Base-by-base conservation (phyloP, 2,329 filamentous ascomycete species). In the Fusarium ramigenum region DNA sequence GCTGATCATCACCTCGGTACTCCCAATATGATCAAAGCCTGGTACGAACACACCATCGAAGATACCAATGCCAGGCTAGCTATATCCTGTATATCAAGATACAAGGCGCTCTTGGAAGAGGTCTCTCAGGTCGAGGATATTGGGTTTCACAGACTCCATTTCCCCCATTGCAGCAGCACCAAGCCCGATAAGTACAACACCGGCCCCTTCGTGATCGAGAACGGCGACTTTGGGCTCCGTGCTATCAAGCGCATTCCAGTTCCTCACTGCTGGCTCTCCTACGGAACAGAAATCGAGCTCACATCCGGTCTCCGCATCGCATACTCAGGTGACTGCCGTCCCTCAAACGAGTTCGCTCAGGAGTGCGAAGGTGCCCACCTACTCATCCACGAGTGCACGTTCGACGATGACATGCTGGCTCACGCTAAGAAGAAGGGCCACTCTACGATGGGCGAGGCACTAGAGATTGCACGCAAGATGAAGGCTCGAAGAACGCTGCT, bases 1-100 rank as follows among this genome's bases (percentile, higher is more conserved):
- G 96, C 96, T 9, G 96, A 99, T 83, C 96, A 99, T 82, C 96
- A 98, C 79, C 88, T 99, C 25, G 96, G 96, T 34, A 93, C 91
- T 2, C 87, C 90, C n/a, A 89, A 91, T 10, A 85, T 98, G n/a
- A 90, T 98, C 78, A 91, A 89, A 77, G 93, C 93, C 10, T 97
- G 95, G 93, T 90, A 93, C 61, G 87, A 91, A 47, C 84, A 83
- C 70, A 87, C 83, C 44, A 70, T 83, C 14, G 74, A 82, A 44
- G 68, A 77, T n/a, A 75, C 70, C 53, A 84, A 78, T 10, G 81
- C 77, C 66, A 86, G 85, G 50, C 86, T 97, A 14, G 86, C 89
- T 56, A 83, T 98, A 42, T 88, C 93, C 21, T 93, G 93, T 15
- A 90, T 94, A 65, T 75, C 82, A 9, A 88, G 89, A 70, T 96